Percentiles rank a stretch among this genome's conserved stretches.
These are phyloP conservation scores for Paramarasmius palmivorus DNA, from an alignment of 1,284 basidiomycete species.

Conservation along the genomic window DNA sequence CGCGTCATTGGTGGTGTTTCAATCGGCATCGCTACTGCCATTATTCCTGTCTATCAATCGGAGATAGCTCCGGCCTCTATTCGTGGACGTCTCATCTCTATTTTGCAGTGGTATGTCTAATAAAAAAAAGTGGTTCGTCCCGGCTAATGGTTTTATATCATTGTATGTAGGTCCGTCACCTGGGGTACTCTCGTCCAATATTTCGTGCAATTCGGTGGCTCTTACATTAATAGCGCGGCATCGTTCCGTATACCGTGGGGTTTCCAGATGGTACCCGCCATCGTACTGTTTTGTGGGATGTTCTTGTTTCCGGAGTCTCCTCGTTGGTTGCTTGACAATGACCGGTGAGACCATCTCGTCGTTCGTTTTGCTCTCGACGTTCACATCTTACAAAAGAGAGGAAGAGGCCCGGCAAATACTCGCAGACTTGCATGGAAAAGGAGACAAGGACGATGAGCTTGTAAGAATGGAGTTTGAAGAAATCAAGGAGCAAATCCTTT, in stretches of 20 bases:
- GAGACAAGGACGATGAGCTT: slow-evolving; percentile 62
- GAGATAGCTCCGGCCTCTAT: not conserved
- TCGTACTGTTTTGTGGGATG: slow-evolving; percentile 70
- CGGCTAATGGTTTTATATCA: too few species aligned
- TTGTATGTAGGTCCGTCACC: slow-evolving; percentile 53
- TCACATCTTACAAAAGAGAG: slow-evolving; percentile 30
- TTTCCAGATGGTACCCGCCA: slow-evolving; percentile 74
- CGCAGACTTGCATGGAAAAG: slow-evolving; percentile 77
- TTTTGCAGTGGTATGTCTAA: slow-evolving; percentile 64
- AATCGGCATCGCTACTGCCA: not conserved
- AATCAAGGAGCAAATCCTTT: slow-evolving; percentile 67
- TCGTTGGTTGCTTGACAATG: slow-evolving; percentile 67
- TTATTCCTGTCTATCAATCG: not conserved
- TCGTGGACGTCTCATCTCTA: slow-evolving; percentile 30
- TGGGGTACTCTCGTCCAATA: slow-evolving; percentile 78
- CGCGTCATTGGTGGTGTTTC: not conserved
- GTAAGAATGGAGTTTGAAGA: slow-evolving; percentile 80
- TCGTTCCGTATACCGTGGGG: slow-evolving; percentile 83
- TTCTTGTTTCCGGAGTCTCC: slow-evolving; percentile 64
- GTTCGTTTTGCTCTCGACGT: too few species aligned
- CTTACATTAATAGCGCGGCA: slow-evolving; percentile 65
- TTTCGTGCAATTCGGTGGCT: slow-evolving; percentile 74
- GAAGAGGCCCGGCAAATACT: slow-evolving; percentile 76
- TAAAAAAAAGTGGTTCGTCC: not conserved
- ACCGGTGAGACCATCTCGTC: slow-evolving; percentile 12